Percentiles rank a stretch among this genome's conserved stretches.
Evolutionary conservation across 352 stramenopile species (phyloP).

Genomic region (Globisporangium cederbergense): DNA sequence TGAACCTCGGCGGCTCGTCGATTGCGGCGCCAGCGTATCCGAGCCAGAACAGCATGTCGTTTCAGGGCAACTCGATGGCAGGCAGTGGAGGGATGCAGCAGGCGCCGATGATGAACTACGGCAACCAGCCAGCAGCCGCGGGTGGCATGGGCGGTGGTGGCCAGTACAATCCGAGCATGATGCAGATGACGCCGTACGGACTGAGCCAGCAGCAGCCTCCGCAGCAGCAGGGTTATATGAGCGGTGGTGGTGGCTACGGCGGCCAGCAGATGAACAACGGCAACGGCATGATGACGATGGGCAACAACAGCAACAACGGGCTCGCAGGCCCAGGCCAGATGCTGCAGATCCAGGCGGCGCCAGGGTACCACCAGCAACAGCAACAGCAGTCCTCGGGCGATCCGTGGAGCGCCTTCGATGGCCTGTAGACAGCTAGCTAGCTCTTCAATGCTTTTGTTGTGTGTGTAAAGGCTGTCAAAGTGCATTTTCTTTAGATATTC

Average conservation of each 20-base stretch:
- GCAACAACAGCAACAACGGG: conserved; percentile 29
- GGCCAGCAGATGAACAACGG: conserved; percentile 17
- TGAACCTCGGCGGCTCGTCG: conserved; percentile 38
- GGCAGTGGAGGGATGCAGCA: conserved; percentile 7
- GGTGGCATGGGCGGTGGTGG: conserved; percentile 21
- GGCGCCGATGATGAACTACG: conserved; percentile 24
- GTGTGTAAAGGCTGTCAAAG: neutral
- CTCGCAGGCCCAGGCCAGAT: conserved; percentile 56
- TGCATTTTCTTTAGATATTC: conserved; percentile 4
- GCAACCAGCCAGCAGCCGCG: conserved; percentile 22
- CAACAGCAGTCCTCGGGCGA: conserved; percentile 39
- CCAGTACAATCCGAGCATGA: conserved; percentile 59
- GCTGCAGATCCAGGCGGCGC: conserved; percentile 64
- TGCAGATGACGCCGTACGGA: conserved; percentile 80
- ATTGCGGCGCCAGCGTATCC: conserved; percentile 31
- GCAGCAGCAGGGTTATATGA: conserved; percentile 46
- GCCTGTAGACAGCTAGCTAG: conserved; percentile 34
- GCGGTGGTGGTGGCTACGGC: conserved; percentile 28
- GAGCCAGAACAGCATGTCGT: conserved; percentile 37
- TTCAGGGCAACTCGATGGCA: conserved; percentile 11
- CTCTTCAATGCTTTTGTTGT: neutral
- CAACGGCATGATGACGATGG: conserved; percentile 23
- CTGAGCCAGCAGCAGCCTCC: conserved; percentile 25
- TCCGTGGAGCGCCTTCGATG: conserved; percentile 81
- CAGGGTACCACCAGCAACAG: conserved; percentile 44